These are phyloP conservation scores for Agapanthus africanus DNA, from an alignment of 106 monocot species.

Conservation along the genomic window DNA sequence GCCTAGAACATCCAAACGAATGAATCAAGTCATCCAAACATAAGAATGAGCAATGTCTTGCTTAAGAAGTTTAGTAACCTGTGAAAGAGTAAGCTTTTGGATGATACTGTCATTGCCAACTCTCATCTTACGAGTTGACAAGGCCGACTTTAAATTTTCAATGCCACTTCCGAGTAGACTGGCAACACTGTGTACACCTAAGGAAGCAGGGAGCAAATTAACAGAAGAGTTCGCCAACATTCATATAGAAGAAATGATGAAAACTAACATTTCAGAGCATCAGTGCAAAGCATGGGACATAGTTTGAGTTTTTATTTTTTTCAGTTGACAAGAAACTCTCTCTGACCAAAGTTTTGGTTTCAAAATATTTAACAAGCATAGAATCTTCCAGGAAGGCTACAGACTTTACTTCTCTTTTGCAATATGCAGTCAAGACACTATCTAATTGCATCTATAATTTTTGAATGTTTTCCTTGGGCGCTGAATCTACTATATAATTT, in stretches of 20 bases:
- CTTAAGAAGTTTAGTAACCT: conserved; percentile 35
- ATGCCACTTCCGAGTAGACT: conserved; percentile 67
- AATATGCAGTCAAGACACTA: background rate
- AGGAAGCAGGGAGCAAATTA: background rate
- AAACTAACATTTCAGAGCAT: background rate
- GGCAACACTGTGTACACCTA: conserved; percentile 71
- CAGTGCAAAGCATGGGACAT: background rate
- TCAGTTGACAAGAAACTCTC: background rate
- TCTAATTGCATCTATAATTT: background rate
- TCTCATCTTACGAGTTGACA: conserved; percentile 91
- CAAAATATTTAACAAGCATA: background rate
- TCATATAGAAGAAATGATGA: background rate
- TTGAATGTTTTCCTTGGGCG: background rate
- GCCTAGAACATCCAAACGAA: conserved; percentile 46
- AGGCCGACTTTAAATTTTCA: conserved; percentile 49
- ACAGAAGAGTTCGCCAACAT: background rate
- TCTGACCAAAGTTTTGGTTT: background rate
- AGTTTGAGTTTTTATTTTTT: background rate
- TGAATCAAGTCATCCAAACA: conserved; percentile 1
- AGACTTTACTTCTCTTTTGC: background rate
- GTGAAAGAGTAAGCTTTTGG: conserved; percentile 85
- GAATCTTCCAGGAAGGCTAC: background rate
- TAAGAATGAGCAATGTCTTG: background rate
- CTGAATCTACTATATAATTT: background rate
- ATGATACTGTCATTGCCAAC: conserved; percentile 77